phyloP scores from a whole-genome alignment of 192 early-diverging fungal genomes.

The Pilobolus umbonatus region DNA sequence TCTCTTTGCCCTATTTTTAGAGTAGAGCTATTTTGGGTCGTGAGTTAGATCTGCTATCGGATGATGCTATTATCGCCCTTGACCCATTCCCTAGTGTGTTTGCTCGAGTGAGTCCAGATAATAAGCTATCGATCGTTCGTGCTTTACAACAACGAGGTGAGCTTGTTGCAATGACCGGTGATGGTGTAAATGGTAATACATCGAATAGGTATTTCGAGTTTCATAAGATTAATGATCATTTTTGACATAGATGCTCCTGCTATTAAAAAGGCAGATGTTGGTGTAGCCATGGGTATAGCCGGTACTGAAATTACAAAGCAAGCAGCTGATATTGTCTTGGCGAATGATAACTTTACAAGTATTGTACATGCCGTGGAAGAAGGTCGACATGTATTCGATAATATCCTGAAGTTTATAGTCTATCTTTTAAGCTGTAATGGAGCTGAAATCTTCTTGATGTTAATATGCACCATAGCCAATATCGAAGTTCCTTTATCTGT shows the following conservation, averaged over 20 bases:
- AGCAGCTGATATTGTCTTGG: constrained; percentile 93
- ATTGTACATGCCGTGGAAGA: constrained; percentile 93
- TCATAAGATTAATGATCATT: not conserved
- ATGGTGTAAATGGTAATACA: constrained; percentile 80
- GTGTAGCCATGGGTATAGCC: constrained; percentile 94
- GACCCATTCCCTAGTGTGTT: constrained; percentile 92
- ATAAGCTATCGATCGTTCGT: constrained; percentile 92
- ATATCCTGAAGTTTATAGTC: constrained; percentile 96
- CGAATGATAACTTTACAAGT: constrained; percentile 94
- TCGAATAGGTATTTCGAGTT: not conserved
- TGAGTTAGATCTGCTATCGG: constrained; percentile 88
- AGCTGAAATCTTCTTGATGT: constrained; percentile 89
- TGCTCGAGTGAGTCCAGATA: constrained; percentile 95
- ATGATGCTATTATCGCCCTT: constrained; percentile 75
- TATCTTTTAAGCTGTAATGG: constrained; percentile 93
- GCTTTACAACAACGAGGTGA: constrained; percentile 78
- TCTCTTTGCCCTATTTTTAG: not conserved
- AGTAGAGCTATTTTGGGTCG: constrained; percentile 71
- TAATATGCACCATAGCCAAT: constrained; percentile 71
- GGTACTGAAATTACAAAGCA: constrained; percentile 99
- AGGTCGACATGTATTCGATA: constrained; percentile 94
- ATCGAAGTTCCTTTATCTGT: constrained; percentile 84
- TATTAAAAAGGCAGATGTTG: constrained; percentile 93
- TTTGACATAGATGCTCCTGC: constrained; percentile 78
- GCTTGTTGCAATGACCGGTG: constrained; percentile 91